Percentiles rank a stretch among this genome's conserved stretches.
phyloP scores from a whole-genome alignment of 2,329 filamentous ascomycete species.

The Fusarium subglutinans region DNA sequence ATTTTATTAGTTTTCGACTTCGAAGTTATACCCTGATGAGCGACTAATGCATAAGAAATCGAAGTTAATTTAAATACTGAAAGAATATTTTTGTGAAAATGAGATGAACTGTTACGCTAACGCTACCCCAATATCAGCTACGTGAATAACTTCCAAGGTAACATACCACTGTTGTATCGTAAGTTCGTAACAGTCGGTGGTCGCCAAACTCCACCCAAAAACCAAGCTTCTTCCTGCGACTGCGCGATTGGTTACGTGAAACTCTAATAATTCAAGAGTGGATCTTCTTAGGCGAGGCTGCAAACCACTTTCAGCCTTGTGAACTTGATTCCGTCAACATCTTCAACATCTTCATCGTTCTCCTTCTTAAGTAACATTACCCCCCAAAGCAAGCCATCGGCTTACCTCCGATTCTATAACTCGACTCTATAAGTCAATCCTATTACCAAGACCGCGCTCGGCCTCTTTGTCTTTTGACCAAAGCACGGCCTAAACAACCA shows the following conservation, averaged over 20 bases:
- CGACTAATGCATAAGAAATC: conserved; percentile 46
- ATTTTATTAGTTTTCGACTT: conserved; percentile 47
- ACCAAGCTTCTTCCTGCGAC: conserved; percentile 11
- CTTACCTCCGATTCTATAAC: not conserved
- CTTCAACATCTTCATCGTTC: conserved; percentile 7
- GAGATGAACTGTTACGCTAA: not conserved
- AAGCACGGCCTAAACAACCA: not conserved
- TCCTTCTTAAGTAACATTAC: not conserved
- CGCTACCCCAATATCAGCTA: not conserved
- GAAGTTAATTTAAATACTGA: conserved; percentile 37
- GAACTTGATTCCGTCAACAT: conserved; percentile 34
- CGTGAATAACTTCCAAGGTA: not conserved
- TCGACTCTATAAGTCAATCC: not conserved
- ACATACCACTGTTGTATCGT: too few relatives aligned
- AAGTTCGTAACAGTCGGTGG: not conserved
- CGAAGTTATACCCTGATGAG: conserved; percentile 51
- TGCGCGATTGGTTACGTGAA: conserved; percentile 29
- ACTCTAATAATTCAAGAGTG: conserved; percentile 22
- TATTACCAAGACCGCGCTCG: not conserved
- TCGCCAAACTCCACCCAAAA: not conserved
- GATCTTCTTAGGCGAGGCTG: conserved; percentile 38
- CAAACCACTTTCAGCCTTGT: conserved; percentile 38
- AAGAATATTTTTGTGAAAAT: not conserved
- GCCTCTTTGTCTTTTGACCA: not conserved
- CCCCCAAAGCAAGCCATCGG: not conserved